These are phyloP conservation scores for Boeremia exigua DNA, from an alignment of 2,329 filamentous ascomycete genomes.

Conservation along the genomic window DNA sequence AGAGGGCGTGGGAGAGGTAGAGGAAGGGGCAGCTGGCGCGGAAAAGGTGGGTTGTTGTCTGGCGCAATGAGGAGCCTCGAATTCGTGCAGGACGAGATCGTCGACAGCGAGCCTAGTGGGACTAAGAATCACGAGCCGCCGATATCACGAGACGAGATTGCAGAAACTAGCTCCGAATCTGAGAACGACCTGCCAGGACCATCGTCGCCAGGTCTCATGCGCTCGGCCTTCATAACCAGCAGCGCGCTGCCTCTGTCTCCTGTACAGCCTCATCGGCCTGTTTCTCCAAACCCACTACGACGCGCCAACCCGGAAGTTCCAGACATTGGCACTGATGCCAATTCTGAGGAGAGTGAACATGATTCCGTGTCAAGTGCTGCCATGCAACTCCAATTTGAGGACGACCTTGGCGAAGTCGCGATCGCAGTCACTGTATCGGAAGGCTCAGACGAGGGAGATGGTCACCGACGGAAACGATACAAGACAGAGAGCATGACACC, in stretches of 20 bases:
- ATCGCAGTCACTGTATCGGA: neutral
- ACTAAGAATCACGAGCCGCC: neutral
- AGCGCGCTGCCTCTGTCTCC: slow-evolving; percentile 38
- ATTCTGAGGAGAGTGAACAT: slow-evolving; percentile 9
- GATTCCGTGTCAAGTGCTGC: slow-evolving; percentile 22
- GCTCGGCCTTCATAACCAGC: slow-evolving; percentile 40
- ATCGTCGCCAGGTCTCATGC: slow-evolving; percentile 31
- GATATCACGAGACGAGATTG: neutral
- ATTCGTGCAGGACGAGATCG: slow-evolving; percentile 4
- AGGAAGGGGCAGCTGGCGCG: slow-evolving; percentile 24
- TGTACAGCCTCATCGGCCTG: slow-evolving; percentile 10
- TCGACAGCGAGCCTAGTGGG: slow-evolving; percentile 1
- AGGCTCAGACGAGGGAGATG: neutral
- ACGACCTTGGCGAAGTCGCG: neutral
- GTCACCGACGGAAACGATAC: slow-evolving; percentile 16
- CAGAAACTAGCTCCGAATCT: slow-evolving; percentile 19
- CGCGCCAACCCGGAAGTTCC: slow-evolving; percentile 12
- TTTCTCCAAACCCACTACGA: neutral
- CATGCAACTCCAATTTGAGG: slow-evolving; percentile 17
- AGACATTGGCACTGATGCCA: slow-evolving; percentile 2
- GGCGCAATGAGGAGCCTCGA: neutral
- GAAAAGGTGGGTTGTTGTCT: neutral
- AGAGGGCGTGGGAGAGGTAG: slow-evolving; percentile 21
- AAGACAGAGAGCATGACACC: slow-evolving; percentile 21
- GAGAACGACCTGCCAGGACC: slow-evolving; percentile 10